Evolutionary conservation across 805 yeast species (phyloP).

Genomic region (Ogataea allantospora): DNA sequence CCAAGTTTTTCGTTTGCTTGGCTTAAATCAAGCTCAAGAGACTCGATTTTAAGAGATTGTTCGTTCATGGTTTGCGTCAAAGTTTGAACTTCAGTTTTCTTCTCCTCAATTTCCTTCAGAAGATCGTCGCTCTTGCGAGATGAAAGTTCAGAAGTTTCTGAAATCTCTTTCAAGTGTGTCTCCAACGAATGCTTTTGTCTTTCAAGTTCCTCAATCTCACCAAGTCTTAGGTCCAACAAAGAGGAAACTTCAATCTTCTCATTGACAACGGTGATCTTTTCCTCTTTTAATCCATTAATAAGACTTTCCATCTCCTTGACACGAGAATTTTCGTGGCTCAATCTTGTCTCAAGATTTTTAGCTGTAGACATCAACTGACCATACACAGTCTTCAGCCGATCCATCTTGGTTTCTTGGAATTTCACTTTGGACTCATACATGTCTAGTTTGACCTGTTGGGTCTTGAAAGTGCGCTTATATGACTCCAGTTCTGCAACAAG

Average conservation of each 20-base stretch:
- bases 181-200: conserved; percentile 12
- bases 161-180: conserved; percentile 5
- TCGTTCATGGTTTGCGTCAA: conserved; percentile 13
- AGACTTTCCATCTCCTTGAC: conserved; percentile 17
- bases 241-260: conserved; percentile 23
- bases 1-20: conserved; percentile 14
- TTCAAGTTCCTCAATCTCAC: conserved; percentile 19
- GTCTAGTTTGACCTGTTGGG: conserved; percentile 14
- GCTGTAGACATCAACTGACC: conserved; percentile 22
- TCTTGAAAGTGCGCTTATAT: conserved; percentile 14
- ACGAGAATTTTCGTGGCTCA: conserved; percentile 9
- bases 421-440: conserved; percentile 13
- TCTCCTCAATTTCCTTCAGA: conserved; percentile 19
- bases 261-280: conserved; percentile 19
- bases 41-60: conserved; percentile 11
- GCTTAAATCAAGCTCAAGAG: conserved; percentile 14
- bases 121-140: conserved; percentile 15
- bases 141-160: conserved; percentile 1
- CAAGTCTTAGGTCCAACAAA: conserved; percentile 22
- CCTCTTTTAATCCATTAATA: conserved; percentile 26
- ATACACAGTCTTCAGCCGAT: conserved; percentile 18
- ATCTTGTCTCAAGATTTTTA: conserved; percentile 18
- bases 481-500: conserved; percentile 19
- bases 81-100: conserved; percentile 5
- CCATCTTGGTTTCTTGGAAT: conserved; percentile 19